A percentile compares a stretch with the other conserved stretches of the same genome.
Evolutionary conservation across 352 stramenopile genomes (phyloP).

Genomic region (Thraustotheca clavata): DNA sequence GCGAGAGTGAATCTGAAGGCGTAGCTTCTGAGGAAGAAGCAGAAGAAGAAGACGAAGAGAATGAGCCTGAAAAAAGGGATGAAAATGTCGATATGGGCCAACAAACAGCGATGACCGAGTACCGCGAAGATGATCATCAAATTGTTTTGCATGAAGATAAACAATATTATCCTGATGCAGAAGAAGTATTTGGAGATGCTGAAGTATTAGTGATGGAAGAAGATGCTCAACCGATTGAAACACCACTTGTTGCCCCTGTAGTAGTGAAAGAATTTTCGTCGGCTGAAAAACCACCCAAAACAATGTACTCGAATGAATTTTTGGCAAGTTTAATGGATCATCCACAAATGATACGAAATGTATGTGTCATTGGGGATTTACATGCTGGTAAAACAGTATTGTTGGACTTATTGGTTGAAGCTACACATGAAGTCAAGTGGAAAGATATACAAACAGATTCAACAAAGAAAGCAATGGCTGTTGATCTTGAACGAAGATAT

Average conservation of each 20-base stretch:
- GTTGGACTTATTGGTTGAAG: conserved; percentile 85
- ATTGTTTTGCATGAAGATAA: conserved; percentile 99
- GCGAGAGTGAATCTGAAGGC: conserved; percentile 32
- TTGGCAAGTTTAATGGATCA: conserved; percentile 86
- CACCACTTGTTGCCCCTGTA: conserved; percentile 96
- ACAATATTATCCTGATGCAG: conserved; percentile 97
- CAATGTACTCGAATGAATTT: conserved; percentile 87
- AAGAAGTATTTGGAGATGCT: conserved; percentile 94
- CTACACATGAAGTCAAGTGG: conserved; percentile 84
- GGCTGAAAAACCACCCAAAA: conserved; percentile 73
- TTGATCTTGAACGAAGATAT: conserved; percentile 68
- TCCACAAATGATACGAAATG: conserved; percentile 85
- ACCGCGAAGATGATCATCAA: conserved; percentile 56
- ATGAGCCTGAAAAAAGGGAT: conserved; percentile 29
- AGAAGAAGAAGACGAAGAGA: conserved; percentile 16
- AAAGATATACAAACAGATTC: conserved; percentile 40
- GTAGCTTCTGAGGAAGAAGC: conserved; percentile 22
- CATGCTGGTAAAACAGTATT: conserved; percentile 95
- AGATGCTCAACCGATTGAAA: conserved; percentile 97
- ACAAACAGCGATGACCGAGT: conserved; percentile 15
- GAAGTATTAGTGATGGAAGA: conserved; percentile 98
- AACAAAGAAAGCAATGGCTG: conserved; percentile 25
- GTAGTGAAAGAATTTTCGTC: conserved; percentile 90
- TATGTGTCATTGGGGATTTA: conserved; percentile 96
- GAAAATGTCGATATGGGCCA: conserved; percentile 33